These are phyloP conservation scores for Tricholoma furcatifolium DNA, from an alignment of 768 basidiomycete genomes.

Conservation along the genomic window DNA sequence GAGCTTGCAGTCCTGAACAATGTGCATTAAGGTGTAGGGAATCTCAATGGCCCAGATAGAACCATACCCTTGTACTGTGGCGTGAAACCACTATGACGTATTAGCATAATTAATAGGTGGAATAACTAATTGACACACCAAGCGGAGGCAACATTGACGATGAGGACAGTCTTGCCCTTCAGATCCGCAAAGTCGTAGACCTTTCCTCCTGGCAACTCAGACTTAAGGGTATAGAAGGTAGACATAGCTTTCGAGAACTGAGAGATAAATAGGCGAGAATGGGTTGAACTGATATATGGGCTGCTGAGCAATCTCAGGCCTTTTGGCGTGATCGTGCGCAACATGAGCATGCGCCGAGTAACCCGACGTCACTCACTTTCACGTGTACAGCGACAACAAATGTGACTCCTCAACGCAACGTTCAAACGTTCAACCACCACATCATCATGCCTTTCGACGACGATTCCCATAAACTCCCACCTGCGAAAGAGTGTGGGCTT, in stretches of 20 bases:
- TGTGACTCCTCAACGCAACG: too few species aligned
- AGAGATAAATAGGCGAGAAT: neutral
- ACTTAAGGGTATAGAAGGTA: conserved; percentile 68
- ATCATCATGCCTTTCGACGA: too few species aligned
- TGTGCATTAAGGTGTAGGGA: neutral
- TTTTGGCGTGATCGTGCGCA: conserved; percentile 23
- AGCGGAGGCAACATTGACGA: conserved; percentile 77
- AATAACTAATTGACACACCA: conserved; percentile 46
- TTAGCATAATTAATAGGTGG: neutral
- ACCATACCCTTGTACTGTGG: conserved; percentile 68
- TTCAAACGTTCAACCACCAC: too few species aligned
- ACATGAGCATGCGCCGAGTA: conserved; percentile 7
- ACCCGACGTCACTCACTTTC: conserved; percentile 1
- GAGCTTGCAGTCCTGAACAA: conserved; percentile 64
- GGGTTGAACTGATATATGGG: conserved; percentile 10
- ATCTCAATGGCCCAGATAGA: too few species aligned
- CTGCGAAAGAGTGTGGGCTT: neutral
- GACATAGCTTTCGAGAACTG: conserved; percentile 15
- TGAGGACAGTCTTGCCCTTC: conserved; percentile 74
- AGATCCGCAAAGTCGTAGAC: conserved; percentile 64
- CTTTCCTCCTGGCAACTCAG: conserved; percentile 55
- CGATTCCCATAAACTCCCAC: neutral
- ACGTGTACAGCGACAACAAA: conserved; percentile 10
- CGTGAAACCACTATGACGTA: conserved; percentile 66
- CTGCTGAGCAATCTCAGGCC: conserved; percentile 32